A percentile compares a stretch with the other conserved stretches of the same genome.
Evolutionary conservation across 2,329 filamentous ascomycete species (phyloP).

Genomic region (Colletotrichum shisoi): DNA sequence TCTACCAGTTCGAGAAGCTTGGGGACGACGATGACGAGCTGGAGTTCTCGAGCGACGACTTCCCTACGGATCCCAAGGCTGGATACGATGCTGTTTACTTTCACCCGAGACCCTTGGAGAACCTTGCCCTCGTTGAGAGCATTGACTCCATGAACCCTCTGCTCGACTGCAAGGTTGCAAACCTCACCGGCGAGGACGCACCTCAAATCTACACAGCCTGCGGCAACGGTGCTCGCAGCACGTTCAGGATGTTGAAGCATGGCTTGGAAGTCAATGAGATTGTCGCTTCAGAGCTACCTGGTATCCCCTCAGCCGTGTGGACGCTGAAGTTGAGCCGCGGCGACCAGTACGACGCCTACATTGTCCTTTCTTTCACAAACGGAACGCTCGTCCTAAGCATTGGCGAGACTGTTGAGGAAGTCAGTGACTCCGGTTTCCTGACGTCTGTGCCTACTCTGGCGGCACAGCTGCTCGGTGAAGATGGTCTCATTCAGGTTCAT

Average conservation of each 20-base stretch:
- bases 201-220: constrained; percentile 96
- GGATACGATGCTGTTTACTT: constrained; percentile 85
- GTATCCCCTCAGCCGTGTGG: constrained; percentile 92
- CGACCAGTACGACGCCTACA: constrained; percentile 91
- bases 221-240: constrained; percentile 86
- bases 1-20: constrained; percentile 97
- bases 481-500: constrained; percentile 91
- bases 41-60: constrained; percentile 85
- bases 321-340: constrained; percentile 84
- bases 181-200: constrained; percentile 89
- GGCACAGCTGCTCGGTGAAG: constrained; percentile 91
- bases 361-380: constrained; percentile 91
- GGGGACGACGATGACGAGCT: constrained; percentile 93
- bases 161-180: constrained; percentile 89
- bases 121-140: constrained; percentile 83
- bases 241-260: constrained; percentile 90
- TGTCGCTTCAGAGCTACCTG: constrained; percentile 89
- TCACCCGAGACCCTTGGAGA: constrained; percentile 78
- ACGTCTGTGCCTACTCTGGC: constrained; percentile 88
- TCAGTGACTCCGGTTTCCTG: constrained; percentile 91
- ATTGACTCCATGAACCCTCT: constrained; percentile 90
- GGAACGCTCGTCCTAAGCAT: constrained; percentile 92
- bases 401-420: constrained; percentile 95
- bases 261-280: constrained; percentile 93
- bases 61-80: constrained; percentile 75